These are phyloP conservation scores for Naegleria fowleri DNA, from an alignment of 208 protist species.

Conservation along the genomic window DNA sequence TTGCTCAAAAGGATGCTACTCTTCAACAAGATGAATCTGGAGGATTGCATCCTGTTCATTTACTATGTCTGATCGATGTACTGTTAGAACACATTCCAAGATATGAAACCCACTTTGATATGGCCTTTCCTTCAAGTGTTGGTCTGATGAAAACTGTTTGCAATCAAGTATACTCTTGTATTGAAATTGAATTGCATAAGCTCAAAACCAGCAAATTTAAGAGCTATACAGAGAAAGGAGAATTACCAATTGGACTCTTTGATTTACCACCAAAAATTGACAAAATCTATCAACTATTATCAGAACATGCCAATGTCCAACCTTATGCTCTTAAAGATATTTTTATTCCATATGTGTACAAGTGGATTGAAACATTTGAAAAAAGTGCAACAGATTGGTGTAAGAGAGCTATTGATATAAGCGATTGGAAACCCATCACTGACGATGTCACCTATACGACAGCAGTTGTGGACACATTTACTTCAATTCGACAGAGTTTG, in stretches of 20 bases:
- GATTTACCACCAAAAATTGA: constrained; percentile 9
- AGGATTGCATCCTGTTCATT: background rate
- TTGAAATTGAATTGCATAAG: background rate
- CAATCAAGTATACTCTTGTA: background rate
- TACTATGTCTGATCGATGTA: background rate
- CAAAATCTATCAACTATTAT: background rate
- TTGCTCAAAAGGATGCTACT: background rate
- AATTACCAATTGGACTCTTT: background rate
- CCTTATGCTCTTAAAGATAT: background rate
- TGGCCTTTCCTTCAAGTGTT: background rate
- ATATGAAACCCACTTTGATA: background rate
- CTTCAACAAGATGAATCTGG: background rate
- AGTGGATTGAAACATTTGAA: constrained; percentile 1
- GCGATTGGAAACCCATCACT: background rate
- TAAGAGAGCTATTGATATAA: background rate
- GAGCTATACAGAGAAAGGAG: background rate
- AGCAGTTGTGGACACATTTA: background rate
- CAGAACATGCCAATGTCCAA: background rate
- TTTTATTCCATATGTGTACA: constrained; percentile 5
- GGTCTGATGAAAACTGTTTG: background rate
- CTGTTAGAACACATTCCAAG: background rate
- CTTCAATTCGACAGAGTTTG: background rate
- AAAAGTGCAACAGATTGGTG: background rate
- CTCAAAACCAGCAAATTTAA: background rate
- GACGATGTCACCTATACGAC: background rate